Percentiles rank a stretch among this genome's conserved stretches.
phyloP scores from a whole-genome alignment of 2,329 filamentous ascomycete genomes.

The Phialophora chinensis region DNA sequence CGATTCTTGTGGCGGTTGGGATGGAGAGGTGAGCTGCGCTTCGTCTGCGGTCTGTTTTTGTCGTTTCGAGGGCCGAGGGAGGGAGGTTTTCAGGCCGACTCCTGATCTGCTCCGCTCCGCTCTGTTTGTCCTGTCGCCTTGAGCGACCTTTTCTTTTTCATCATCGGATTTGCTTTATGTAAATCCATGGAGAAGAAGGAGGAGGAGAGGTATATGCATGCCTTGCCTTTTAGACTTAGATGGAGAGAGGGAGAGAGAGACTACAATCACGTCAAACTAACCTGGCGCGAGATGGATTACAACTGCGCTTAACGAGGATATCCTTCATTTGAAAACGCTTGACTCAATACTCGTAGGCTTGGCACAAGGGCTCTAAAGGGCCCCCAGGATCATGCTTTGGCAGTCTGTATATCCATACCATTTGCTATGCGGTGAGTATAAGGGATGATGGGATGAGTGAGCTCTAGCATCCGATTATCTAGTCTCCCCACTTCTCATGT shows the following conservation, averaged over 20 bases:
- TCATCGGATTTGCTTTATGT: conserved; percentile 25
- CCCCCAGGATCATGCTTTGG: too few relatives aligned
- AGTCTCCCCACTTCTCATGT: not conserved
- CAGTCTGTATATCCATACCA: too few relatives aligned
- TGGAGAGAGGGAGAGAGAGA: not conserved
- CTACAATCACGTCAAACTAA: not conserved
- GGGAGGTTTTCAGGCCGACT: conserved; percentile 19
- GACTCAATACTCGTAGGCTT: too few relatives aligned
- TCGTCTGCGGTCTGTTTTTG: not conserved
- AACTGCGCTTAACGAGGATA: too few relatives aligned
- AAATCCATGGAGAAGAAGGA: conserved; percentile 23
- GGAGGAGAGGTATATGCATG: too few relatives aligned
- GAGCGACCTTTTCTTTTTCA: conserved; percentile 27
- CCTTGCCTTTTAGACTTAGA: not conserved
- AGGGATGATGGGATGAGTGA: not conserved
- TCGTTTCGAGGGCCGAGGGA: not conserved
- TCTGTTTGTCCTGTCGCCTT: not conserved
- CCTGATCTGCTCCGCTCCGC: conserved; percentile 15
- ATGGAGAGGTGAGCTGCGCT: not conserved
- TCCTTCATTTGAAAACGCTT: too few relatives aligned
- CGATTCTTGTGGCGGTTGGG: not conserved
- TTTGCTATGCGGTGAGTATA: not conserved
- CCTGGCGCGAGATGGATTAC: too few relatives aligned
- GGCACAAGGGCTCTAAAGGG: too few relatives aligned
- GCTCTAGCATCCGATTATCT: not conserved